A percentile compares a stretch with the other conserved stretches of the same genome.
These are phyloP conservation scores for Pestalotiopsis sp. DNA, from an alignment of 2,329 filamentous ascomycete genomes.

Conservation along the genomic window DNA sequence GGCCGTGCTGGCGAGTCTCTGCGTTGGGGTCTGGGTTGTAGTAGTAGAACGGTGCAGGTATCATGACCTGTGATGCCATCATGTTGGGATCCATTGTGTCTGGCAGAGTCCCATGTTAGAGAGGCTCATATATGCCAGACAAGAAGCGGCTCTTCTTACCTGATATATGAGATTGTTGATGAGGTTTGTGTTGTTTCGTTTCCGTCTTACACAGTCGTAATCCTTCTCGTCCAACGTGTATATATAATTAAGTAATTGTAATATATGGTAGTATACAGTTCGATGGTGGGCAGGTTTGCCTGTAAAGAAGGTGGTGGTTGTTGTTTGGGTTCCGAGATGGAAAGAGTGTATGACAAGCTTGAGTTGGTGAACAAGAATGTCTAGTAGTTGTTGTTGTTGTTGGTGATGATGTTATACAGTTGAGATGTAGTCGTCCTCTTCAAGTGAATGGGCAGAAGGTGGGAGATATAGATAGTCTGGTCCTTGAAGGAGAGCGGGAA, in stretches of 20 bases:
- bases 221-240: slow-evolving; percentile 21
- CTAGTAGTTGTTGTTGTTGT: slow-evolving; percentile 27
- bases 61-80: slow-evolving; percentile 61
- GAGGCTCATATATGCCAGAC: neutral
- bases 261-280: slow-evolving; percentile 30
- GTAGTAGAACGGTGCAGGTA: slow-evolving; percentile 81
- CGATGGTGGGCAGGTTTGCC: slow-evolving; percentile 32
- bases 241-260: slow-evolving; percentile 29
- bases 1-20: slow-evolving; percentile 73
- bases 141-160: neutral
- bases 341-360: slow-evolving; percentile 35
- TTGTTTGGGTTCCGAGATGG: slow-evolving; percentile 29
- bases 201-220: slow-evolving; percentile 13
- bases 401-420: slow-evolving; percentile 29
- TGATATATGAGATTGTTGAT: slow-evolving; percentile 9
- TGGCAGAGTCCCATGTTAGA: neutral
- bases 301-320: slow-evolving; percentile 30
- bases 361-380: slow-evolving; percentile 23
- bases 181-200: slow-evolving; percentile 20
- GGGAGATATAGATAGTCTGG: neutral
- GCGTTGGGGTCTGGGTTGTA: slow-evolving; percentile 77
- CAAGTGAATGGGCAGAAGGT: neutral
- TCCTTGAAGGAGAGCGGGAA: slow-evolving; percentile 15
- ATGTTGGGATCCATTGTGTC: slow-evolving; percentile 65
- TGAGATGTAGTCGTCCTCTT: slow-evolving; percentile 20